Evolutionary conservation across 1,139 yeast genomes (phyloP).

Genomic region (Saccharomyces hybrid): DNA sequence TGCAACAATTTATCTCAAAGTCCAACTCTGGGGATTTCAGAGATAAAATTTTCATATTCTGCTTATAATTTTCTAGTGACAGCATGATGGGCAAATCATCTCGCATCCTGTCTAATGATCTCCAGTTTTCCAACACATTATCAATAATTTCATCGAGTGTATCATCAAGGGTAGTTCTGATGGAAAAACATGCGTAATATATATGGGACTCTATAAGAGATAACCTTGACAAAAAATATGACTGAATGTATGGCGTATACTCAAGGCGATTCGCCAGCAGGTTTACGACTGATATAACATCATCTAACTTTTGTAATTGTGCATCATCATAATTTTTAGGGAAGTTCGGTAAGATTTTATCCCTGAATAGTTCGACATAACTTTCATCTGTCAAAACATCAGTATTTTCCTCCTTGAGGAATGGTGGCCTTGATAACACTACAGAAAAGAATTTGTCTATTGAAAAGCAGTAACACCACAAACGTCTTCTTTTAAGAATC

Average conservation of each 20-base stretch:
- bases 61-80: constrained; percentile 18
- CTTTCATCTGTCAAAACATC: constrained; percentile 18
- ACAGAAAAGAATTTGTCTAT: constrained; percentile 21
- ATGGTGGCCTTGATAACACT: constrained; percentile 18
- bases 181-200: constrained; percentile 17
- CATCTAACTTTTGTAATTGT: constrained; percentile 3
- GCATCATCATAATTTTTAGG: not conserved
- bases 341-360: constrained; percentile 6
- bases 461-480: constrained; percentile 25
- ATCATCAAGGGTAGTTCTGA: constrained; percentile 12
- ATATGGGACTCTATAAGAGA: constrained; percentile 15
- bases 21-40: constrained; percentile 17
- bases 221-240: constrained; percentile 17
- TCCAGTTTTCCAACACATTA: constrained; percentile 12
- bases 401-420: constrained; percentile 19
- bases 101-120: constrained; percentile 19
- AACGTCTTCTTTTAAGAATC: constrained; percentile 12
- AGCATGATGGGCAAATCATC: constrained; percentile 19
- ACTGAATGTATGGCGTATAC: constrained; percentile 17
- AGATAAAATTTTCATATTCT: constrained; percentile 17
- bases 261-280: constrained; percentile 15
- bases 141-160: constrained; percentile 22
- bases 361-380: constrained; percentile 16
- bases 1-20: constrained; percentile 19
- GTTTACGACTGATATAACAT: constrained; percentile 10